These are phyloP conservation scores for Spathaspora passalidarum DNA, from an alignment of 805 yeast species.

Conservation along the genomic window DNA sequence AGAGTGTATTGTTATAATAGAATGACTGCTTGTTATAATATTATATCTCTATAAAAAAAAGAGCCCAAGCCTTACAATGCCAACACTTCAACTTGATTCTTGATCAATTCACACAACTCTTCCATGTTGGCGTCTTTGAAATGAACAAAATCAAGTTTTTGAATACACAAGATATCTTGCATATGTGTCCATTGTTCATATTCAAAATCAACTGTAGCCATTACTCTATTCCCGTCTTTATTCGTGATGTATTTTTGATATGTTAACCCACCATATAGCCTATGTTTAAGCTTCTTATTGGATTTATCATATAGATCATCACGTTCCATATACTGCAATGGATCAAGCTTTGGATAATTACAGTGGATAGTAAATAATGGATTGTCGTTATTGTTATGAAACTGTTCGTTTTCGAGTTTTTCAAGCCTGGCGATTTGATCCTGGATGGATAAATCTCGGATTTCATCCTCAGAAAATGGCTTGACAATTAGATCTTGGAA, in stretches of 20 bases:
- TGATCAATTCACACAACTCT: conserved; percentile 23
- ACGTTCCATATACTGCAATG: conserved; percentile 19
- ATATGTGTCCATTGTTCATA: conserved; percentile 29
- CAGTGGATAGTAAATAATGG: conserved; percentile 32
- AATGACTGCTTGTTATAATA: too few species aligned
- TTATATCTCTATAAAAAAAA: too few species aligned
- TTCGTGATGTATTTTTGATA: conserved; percentile 9
- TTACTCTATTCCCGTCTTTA: conserved; percentile 5
- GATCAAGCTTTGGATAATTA: conserved; percentile 36
- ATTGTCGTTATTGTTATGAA: conserved; percentile 15
- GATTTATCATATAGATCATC: conserved; percentile 25
- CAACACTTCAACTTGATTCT: conserved; percentile 27
- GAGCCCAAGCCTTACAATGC: too few species aligned
- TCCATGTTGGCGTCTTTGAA: conserved; percentile 18
- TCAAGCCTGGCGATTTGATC: conserved; percentile 24
- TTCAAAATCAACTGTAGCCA: conserved; percentile 25
- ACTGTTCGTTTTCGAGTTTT: conserved; percentile 15
- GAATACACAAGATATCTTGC: conserved; percentile 22
- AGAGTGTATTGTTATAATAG: neutral
- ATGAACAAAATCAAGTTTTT: conserved; percentile 21
- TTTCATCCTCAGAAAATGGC: conserved; percentile 1
- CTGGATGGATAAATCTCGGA: conserved; percentile 10
- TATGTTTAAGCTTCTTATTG: conserved; percentile 21
- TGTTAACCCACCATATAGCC: conserved; percentile 24
- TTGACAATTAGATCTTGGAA: conserved; percentile 10